phyloP scores from a whole-genome alignment of 805 yeast genomes.

The Maudiozyma saulgeensis region DNA sequence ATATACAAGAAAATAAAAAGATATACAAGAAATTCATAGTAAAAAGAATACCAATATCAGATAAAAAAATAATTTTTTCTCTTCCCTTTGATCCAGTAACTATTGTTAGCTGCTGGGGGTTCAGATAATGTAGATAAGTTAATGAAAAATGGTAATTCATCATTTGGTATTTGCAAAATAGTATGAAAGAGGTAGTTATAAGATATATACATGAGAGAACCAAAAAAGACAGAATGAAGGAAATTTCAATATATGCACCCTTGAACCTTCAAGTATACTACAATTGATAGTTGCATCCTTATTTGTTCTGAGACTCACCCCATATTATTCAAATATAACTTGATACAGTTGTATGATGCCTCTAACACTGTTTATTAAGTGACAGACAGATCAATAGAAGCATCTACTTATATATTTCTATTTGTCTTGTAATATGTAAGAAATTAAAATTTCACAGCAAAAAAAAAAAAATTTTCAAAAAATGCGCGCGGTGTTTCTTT shows the following conservation, averaged over 20 bases:
- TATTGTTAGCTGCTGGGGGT: conserved; percentile 14
- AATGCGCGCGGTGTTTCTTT: no score
- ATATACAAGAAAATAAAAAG: not conserved
- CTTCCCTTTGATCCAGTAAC: conserved; percentile 9
- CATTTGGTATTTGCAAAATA: conserved; percentile 7
- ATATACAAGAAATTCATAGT: not conserved
- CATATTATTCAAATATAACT: no score
- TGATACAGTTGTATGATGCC: no score
- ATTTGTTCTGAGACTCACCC: no score
- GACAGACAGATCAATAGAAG: no score
- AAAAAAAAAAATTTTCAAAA: no score
- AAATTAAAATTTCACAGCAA: no score
- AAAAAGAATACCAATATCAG: not conserved
- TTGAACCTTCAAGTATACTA: not conserved
- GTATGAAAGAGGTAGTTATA: not conserved
- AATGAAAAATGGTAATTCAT: conserved; percentile 15
- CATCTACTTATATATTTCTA: no score
- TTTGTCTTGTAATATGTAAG: no score
- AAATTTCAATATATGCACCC: not conserved
- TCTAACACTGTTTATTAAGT: no score
- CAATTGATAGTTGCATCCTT: no score
- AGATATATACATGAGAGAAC: not conserved
- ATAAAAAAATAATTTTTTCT: conserved; percentile 1
- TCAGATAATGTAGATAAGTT: conserved; percentile 33
- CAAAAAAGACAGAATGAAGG: not conserved